These are phyloP conservation scores for Trichoderma erinaceum DNA, from an alignment of 495 filamentous ascomycete genomes.

Conservation along the genomic window DNA sequence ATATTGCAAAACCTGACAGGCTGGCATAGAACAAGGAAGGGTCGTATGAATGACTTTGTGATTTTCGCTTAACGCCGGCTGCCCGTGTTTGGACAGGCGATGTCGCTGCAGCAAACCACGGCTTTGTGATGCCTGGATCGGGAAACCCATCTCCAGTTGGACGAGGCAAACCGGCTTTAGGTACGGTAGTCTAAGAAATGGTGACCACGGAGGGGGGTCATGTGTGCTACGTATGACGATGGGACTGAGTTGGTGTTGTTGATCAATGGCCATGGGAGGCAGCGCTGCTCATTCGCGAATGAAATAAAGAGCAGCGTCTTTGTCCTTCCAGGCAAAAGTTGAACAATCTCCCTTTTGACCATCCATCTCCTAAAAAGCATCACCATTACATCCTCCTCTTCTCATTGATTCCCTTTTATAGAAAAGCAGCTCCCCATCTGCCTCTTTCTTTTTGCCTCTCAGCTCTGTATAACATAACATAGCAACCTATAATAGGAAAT, in stretches of 20 bases:
- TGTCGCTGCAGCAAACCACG: conserved; percentile 2
- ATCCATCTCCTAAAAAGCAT: not conserved
- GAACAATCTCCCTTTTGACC: not conserved
- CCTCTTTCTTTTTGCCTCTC: no score
- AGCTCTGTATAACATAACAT: not conserved
- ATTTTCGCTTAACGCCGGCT: conserved; percentile 1
- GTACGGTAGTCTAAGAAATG: no score
- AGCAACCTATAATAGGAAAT: not conserved
- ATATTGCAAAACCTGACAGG: no score
- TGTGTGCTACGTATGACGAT: conserved; percentile 12
- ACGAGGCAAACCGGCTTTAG: not conserved
- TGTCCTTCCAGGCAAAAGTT: not conserved
- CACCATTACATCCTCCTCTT: not conserved
- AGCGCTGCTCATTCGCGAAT: not conserved
- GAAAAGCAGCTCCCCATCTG: not conserved
- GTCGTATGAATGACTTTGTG: not conserved
- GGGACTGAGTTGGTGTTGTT: not conserved
- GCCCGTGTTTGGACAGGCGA: not conserved
- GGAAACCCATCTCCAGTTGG: not conserved
- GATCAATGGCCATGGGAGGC: not conserved
- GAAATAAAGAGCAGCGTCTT: not conserved
- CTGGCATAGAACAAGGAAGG: not conserved
- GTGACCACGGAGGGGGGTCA: not conserved
- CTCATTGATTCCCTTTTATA: not conserved
- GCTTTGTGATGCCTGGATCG: not conserved